Conservation (phyloP, 192 early-diverging fungal species). For the Radiomyces spectabilis region DNA sequence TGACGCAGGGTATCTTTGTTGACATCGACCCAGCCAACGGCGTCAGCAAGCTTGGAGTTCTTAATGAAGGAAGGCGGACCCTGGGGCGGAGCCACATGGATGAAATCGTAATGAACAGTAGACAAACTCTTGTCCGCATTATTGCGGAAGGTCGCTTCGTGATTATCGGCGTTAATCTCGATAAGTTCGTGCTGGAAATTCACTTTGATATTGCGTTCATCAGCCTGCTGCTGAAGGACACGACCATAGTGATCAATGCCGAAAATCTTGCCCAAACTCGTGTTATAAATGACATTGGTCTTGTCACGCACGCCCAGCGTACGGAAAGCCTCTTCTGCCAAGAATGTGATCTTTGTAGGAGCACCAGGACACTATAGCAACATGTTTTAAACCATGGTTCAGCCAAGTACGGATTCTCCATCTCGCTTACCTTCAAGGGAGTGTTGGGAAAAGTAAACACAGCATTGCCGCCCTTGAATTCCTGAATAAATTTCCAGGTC, state of each 20-base stretch:
- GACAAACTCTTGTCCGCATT: slow-evolving; percentile 49
- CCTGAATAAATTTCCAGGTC: slow-evolving; percentile 62
- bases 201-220: slow-evolving; percentile 57
- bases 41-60: slow-evolving; percentile 55
- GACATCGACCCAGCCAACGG: slow-evolving; percentile 76
- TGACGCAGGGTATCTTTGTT: slow-evolving; percentile 74
- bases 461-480: slow-evolving; percentile 65
- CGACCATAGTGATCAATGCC: slow-evolving; percentile 75
- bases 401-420: neutral
- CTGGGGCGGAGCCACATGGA: slow-evolving; percentile 82
- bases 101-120: slow-evolving; percentile 65
- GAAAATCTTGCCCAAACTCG: slow-evolving; percentile 77
- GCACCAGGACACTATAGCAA: slow-evolving; percentile 63
- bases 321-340: slow-evolving; percentile 77
- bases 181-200: slow-evolving; percentile 65
- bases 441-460: slow-evolving; percentile 83
- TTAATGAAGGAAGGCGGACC: slow-evolving; percentile 69
- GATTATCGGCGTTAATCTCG: slow-evolving; percentile 51
- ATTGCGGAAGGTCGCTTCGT: slow-evolving; percentile 66
- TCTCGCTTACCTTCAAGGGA: slow-evolving; percentile 54
- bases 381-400: neutral
- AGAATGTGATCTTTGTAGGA: slow-evolving; percentile 79
- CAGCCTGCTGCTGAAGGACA: slow-evolving; percentile 56
- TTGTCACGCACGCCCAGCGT: slow-evolving; percentile 56
- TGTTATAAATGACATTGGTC: slow-evolving; percentile 64